Evolutionary conservation across 2,329 filamentous ascomycete species (phyloP).

Genomic region (Pyrenophora tritici-repentis): DNA sequence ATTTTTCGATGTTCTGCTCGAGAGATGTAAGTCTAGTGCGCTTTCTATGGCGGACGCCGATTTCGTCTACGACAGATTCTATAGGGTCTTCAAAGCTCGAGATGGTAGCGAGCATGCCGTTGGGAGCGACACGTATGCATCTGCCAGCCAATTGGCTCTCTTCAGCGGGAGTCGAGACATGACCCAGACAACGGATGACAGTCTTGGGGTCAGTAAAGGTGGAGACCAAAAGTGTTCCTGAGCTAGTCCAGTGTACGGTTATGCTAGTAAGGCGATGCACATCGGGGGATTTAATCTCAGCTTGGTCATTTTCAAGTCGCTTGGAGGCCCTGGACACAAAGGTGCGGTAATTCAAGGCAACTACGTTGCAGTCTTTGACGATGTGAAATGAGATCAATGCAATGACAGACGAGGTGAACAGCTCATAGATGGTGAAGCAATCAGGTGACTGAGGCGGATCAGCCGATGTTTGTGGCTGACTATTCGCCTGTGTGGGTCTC

Average conservation of each 20-base stretch:
- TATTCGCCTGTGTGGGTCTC: constrained; percentile 24
- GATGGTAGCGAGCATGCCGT: constrained; percentile 38
- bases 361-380: constrained; percentile 37
- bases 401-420: constrained; percentile 46
- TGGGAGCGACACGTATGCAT: constrained; percentile 45
- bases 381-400: constrained; percentile 43
- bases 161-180: constrained; percentile 16
- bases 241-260: constrained; percentile 42
- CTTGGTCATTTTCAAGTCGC: constrained; percentile 10
- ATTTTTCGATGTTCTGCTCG: constrained; percentile 40
- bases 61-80: constrained; percentile 26
- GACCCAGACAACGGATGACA: constrained; percentile 31
- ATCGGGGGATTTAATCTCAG: constrained; percentile 7
- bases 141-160: constrained; percentile 28
- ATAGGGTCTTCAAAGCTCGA: constrained; percentile 39
- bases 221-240: constrained; percentile 42
- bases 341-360: constrained; percentile 46
- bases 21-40: constrained; percentile 27
- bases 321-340: constrained; percentile 35
- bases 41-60: constrained; percentile 31
- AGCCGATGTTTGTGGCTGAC: constrained; percentile 15
- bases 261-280: constrained; percentile 38
- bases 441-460: constrained; percentile 35
- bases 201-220: constrained; percentile 30
- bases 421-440: constrained; percentile 43